A percentile compares a stretch with the other conserved stretches of the same genome.
These are phyloP conservation scores for Magnusiomyces tetraspermus DNA, from an alignment of 1,139 yeast genomes.

Conservation along the genomic window DNA sequence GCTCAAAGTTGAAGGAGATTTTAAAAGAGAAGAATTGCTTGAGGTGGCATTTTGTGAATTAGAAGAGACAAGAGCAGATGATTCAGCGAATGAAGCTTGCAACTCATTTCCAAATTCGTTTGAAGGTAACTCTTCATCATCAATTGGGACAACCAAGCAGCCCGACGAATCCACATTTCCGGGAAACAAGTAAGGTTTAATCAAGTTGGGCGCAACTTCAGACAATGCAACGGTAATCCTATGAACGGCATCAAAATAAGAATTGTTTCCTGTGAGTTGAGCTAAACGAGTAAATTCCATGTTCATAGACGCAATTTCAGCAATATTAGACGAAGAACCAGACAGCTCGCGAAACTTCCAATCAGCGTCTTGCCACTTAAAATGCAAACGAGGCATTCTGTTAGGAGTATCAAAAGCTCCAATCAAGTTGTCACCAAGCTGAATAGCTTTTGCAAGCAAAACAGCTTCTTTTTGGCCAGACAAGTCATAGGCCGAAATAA, in stretches of 20 bases:
- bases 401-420: conserved; percentile 66
- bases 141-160: conserved; percentile 28
- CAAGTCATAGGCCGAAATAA: conserved; percentile 59
- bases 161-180: conserved; percentile 42
- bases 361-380: conserved; percentile 44
- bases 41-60: too few species aligned
- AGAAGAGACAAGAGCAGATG: neutral
- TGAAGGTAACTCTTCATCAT: neutral
- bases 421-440: conserved; percentile 55
- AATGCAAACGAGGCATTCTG: conserved; percentile 59
- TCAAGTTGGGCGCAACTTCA: conserved; percentile 29
- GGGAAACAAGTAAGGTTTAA: conserved; percentile 38
- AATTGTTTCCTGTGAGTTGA: conserved; percentile 51
- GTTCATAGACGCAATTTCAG: conserved; percentile 60
- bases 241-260: conserved; percentile 40
- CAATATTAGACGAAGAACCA: conserved; percentile 40
- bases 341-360: conserved; percentile 24
- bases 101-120: neutral
- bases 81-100: neutral
- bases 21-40: too few species aligned
- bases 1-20: too few species aligned
- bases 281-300: conserved; percentile 63
- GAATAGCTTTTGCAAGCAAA: conserved; percentile 49
- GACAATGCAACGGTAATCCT: conserved; percentile 37
- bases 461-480: conserved; percentile 41